Conservation (phyloP, 2,329 filamentous ascomycete genomes). For the Ophiocordyceps polyrhachis-furcata region DNA sequence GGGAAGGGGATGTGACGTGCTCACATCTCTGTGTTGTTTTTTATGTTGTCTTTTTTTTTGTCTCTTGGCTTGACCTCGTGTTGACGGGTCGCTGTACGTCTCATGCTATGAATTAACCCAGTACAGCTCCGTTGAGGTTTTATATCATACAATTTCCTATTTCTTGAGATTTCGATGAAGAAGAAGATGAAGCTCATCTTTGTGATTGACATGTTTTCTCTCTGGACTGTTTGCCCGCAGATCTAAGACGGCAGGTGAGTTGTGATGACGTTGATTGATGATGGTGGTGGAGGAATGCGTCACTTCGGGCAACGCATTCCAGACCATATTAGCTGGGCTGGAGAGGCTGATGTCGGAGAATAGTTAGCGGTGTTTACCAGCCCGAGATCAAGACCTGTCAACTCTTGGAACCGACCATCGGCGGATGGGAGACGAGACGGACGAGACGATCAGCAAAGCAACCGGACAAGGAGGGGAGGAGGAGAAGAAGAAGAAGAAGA, state of each 20-base stretch:
- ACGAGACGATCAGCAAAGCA: too few relatives aligned
- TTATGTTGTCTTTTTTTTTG: background rate
- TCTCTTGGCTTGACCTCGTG: background rate
- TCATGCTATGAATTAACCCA: background rate
- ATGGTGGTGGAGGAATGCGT: conserved; percentile 15
- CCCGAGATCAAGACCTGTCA: background rate
- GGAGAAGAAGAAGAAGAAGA: too few relatives aligned
- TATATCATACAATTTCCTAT: too few relatives aligned
- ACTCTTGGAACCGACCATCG: too few relatives aligned
- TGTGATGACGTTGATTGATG: background rate
- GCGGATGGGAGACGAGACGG: too few relatives aligned
- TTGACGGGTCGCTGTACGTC: background rate
- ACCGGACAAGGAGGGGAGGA: background rate
- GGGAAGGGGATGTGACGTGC: conserved; percentile 1
- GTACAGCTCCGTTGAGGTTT: background rate
- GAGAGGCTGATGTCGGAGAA: background rate
- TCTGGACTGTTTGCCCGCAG: background rate
- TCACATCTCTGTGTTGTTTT: background rate
- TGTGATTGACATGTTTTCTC: background rate
- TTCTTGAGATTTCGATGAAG: too few relatives aligned
- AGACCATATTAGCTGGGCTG: conserved; percentile 7
- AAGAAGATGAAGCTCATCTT: background rate
- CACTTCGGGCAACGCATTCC: conserved; percentile 21
- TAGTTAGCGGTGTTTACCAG: background rate
- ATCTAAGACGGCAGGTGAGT: background rate